phyloP scores from a whole-genome alignment of 495 filamentous ascomycete species.

The Sporormia fimetaria region DNA sequence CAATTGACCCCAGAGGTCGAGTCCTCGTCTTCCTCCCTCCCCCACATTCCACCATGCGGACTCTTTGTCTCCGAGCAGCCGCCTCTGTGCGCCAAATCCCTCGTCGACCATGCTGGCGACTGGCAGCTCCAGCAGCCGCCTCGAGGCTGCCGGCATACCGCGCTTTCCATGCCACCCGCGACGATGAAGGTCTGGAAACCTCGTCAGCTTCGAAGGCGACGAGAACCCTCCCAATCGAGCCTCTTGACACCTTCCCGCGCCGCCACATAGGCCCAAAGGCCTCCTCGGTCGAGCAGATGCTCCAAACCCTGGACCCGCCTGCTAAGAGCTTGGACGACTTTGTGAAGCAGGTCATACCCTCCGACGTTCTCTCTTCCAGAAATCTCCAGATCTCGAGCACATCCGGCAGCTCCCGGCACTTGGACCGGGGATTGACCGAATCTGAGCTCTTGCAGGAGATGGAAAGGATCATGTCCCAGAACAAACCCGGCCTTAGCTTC shows the following conservation, averaged over 20 bases:
- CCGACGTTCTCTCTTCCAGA: conserved; percentile 64
- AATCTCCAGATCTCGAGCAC: conserved; percentile 40
- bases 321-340: conserved; percentile 70
- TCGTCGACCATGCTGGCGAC: too few species aligned
- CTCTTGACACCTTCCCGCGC: conserved; percentile 58
- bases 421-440: conserved; percentile 41
- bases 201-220: not conserved
- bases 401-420: not conserved
- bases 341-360: conserved; percentile 73
- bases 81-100: too few species aligned
- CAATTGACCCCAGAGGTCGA: too few species aligned
- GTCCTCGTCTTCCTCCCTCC: too few species aligned
- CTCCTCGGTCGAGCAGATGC: conserved; percentile 63
- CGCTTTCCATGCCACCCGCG: conserved; percentile 12
- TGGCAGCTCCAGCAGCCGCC: too few species aligned
- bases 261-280: conserved; percentile 92
- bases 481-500: conserved; percentile 52
- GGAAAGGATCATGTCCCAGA: conserved; percentile 52
- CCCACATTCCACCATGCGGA: too few species aligned
- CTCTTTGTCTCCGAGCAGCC: too few species aligned
- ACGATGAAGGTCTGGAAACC: conserved; percentile 8
- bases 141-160: conserved; percentile 5
- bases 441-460: conserved; percentile 54
- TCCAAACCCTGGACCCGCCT: conserved; percentile 67
- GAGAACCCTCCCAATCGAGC: conserved; percentile 30